Evolutionary conservation across 371 early-diverging fungal species (phyloP).

Genomic region (Chytridium lagenaria): DNA sequence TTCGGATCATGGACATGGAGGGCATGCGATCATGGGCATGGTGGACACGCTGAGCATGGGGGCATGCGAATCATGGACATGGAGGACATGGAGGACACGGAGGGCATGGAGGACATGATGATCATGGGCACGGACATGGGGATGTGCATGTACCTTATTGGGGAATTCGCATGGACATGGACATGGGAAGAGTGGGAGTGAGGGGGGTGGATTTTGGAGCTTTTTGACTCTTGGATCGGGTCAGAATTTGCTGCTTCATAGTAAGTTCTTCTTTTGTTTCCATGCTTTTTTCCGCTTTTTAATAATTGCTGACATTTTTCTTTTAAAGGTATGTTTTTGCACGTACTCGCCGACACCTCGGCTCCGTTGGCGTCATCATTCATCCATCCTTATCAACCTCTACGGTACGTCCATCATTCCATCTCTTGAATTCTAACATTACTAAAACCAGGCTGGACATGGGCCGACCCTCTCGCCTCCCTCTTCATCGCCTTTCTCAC

Average conservation of each 20-base stretch:
- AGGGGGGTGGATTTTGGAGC: too few relatives aligned
- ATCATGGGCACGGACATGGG: constrained; percentile 15
- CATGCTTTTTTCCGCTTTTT: not conserved
- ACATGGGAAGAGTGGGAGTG: constrained; percentile 48
- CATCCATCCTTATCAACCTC: constrained; percentile 84
- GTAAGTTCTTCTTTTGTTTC: not conserved
- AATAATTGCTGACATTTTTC: constrained; percentile 18
- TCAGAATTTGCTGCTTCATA: constrained; percentile 20
- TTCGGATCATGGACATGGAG: constrained; percentile 52
- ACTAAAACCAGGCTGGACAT: constrained; percentile 75
- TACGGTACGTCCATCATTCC: constrained; percentile 62
- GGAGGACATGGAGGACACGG: not conserved
- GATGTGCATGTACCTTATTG: not conserved
- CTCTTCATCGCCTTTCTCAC: constrained; percentile 89
- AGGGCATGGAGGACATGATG: constrained; percentile 27
- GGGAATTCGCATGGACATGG: constrained; percentile 34
- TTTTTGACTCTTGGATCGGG: too few relatives aligned
- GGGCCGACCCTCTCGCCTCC: constrained; percentile 95
- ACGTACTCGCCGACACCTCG: constrained; percentile 93
- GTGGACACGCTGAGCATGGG: constrained; percentile 29
- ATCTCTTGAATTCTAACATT: not conserved
- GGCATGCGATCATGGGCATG: constrained; percentile 34
- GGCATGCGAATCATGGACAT: constrained; percentile 26
- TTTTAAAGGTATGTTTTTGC: constrained; percentile 84
- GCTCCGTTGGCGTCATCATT: constrained; percentile 95